Conservation (phyloP, 2,329 filamentous ascomycete species). For the Alternaria incomplexa region DNA sequence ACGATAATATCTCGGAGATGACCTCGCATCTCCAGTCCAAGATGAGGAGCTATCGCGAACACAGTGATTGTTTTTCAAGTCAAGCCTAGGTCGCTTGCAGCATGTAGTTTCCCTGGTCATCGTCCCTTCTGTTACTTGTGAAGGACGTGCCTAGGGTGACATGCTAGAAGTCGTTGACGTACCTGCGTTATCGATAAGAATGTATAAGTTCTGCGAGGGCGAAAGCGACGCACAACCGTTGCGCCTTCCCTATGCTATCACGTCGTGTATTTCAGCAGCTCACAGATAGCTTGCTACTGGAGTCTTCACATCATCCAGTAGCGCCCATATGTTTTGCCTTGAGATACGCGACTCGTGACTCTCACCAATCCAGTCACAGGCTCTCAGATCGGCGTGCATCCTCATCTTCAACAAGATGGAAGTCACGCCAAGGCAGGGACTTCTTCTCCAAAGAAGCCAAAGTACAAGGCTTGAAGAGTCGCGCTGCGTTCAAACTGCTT, state of each 20-base stretch:
- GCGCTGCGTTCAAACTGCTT: slow-evolving; percentile 91
- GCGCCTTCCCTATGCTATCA: slow-evolving; percentile 43
- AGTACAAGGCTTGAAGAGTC: slow-evolving; percentile 81
- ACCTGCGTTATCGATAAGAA: slow-evolving; percentile 14
- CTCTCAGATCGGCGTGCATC: slow-evolving; percentile 30
- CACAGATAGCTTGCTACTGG: slow-evolving; percentile 42
- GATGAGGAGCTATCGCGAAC: slow-evolving; percentile 65
- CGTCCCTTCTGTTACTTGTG: not conserved
- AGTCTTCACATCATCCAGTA: slow-evolving; percentile 6
- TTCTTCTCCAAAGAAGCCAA: slow-evolving; percentile 75
- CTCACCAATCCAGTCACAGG: slow-evolving; percentile 6
- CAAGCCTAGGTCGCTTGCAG: not conserved
- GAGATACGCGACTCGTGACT: slow-evolving; percentile 18
- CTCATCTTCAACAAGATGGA: slow-evolving; percentile 78
- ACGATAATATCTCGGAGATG: slow-evolving; percentile 37
- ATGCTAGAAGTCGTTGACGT: not conserved
- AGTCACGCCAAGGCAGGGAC: slow-evolving; percentile 77
- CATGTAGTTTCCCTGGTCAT: not conserved
- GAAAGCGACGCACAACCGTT: slow-evolving; percentile 4
- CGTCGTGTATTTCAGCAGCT: slow-evolving; percentile 45
- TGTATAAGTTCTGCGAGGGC: not conserved
- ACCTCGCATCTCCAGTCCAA: not conserved
- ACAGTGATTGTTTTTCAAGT: slow-evolving; percentile 54
- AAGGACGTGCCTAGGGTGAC: not conserved
- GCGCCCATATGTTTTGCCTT: slow-evolving; percentile 16